phyloP scores from a whole-genome alignment of 306 rosid species.

The Castanea crenata region DNA sequence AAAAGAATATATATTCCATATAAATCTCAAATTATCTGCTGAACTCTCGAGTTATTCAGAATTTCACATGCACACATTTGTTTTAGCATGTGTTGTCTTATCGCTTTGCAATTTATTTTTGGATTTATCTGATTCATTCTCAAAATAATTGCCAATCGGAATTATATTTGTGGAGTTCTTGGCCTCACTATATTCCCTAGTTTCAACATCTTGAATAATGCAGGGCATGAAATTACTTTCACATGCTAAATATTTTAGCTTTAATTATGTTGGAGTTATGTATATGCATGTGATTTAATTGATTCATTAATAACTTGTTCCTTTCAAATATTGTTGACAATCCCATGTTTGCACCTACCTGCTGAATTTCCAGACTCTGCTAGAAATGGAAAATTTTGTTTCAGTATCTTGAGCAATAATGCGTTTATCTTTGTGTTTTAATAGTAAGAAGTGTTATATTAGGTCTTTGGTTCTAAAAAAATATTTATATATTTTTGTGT shows the following conservation, averaged over 20 bases:
- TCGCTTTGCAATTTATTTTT: too few relatives aligned
- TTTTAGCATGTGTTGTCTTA: too few relatives aligned
- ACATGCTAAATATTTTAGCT: background rate
- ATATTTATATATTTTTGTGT: background rate
- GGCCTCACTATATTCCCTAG: background rate
- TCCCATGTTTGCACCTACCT: background rate
- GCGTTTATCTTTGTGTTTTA: background rate
- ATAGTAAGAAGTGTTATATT: background rate
- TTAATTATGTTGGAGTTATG: background rate
- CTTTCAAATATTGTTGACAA: background rate
- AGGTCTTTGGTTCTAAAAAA: background rate
- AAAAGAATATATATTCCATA: too few relatives aligned
- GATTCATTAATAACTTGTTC: background rate
- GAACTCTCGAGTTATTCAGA: background rate
- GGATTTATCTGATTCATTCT: too few relatives aligned
- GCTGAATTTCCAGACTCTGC: background rate
- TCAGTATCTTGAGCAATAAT: background rate
- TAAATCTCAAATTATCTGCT: background rate
- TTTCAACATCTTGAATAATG: constrained; percentile 8
- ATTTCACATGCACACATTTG: background rate
- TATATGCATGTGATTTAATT: background rate
- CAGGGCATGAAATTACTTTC: background rate
- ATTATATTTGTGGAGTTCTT: too few relatives aligned
- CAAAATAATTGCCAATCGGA: too few relatives aligned
- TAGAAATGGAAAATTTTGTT: background rate